phyloP scores from a whole-genome alignment of 345 rosid genomes.

The Syzygium aromaticum region DNA sequence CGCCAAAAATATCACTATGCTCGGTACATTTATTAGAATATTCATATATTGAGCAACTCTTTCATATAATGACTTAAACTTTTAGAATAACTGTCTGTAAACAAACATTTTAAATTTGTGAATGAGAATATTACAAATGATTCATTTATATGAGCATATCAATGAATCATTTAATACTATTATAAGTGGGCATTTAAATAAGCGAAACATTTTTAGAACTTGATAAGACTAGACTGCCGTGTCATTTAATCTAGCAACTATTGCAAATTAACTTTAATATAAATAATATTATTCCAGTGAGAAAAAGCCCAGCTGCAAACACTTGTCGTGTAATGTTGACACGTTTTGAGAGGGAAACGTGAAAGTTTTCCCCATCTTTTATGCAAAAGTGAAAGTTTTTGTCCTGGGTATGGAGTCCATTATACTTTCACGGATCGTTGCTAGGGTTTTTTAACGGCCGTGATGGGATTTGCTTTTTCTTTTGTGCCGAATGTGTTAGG shows the following conservation, averaged over 20 bases:
- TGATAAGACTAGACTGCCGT: not conserved
- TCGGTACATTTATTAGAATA: not conserved
- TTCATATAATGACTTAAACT: not conserved
- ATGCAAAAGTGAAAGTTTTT: not conserved
- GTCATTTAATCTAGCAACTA: not conserved
- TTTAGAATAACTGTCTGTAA: not conserved
- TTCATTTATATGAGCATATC: not conserved
- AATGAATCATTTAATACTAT: not conserved
- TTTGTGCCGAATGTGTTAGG: not conserved
- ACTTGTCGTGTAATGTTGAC: conserved; percentile 22
- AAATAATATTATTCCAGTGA: not conserved
- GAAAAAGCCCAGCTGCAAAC: not conserved
- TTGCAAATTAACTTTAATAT: not conserved
- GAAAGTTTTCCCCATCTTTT: not conserved
- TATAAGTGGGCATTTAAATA: not conserved
- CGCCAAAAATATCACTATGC: not conserved
- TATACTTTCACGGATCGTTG: not conserved
- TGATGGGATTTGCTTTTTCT: not conserved
- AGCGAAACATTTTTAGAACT: not conserved
- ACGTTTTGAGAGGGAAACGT: not conserved
- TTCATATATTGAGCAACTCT: not conserved
- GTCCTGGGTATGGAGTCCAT: not conserved
- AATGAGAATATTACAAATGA: not conserved
- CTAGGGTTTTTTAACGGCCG: not conserved
- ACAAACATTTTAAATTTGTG: not conserved